A percentile compares a stretch with the other conserved stretches of the same genome.
Conservation (phyloP, 257 asterid species). For the Jasminum sambac region DNA sequence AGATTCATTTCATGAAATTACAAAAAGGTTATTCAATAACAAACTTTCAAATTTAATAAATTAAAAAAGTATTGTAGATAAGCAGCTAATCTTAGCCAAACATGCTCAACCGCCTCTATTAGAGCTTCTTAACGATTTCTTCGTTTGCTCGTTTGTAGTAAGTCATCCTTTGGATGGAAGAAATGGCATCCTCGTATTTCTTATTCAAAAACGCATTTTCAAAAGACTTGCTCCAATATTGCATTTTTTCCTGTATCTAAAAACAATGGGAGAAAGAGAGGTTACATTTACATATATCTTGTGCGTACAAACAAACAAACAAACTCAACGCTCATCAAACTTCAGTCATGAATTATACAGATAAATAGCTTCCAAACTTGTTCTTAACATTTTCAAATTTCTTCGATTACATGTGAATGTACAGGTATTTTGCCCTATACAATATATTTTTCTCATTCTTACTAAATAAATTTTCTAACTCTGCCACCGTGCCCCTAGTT, state of each 20-base stretch:
- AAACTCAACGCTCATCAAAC: not conserved
- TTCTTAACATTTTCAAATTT: not conserved
- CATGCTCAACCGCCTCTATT: slow-evolving; percentile 10
- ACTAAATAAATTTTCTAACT: too few relatives aligned
- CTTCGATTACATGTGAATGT: too few relatives aligned
- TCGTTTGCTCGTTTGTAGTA: slow-evolving; percentile 85
- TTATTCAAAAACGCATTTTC: slow-evolving; percentile 52
- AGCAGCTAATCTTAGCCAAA: not conserved
- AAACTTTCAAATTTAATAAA: not conserved
- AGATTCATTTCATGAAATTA: too few relatives aligned
- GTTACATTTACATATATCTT: not conserved
- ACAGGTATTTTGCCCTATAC: too few relatives aligned
- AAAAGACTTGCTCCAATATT: slow-evolving; percentile 58
- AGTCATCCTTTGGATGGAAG: slow-evolving; percentile 74
- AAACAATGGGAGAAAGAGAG: slow-evolving; percentile 19
- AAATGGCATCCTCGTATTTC: slow-evolving; percentile 56
- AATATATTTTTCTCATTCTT: too few relatives aligned
- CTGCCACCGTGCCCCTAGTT: too few relatives aligned
- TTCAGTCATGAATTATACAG: not conserved
- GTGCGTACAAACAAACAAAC: too few relatives aligned
- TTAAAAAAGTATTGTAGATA: not conserved
- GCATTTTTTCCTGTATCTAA: slow-evolving; percentile 66
- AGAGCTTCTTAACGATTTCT: slow-evolving; percentile 81
- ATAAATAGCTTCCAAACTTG: not conserved
- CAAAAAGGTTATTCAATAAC: not conserved